A percentile compares a stretch with the other conserved stretches of the same genome.
Conservation (phyloP, 805 yeast species). For the Metschnikowia lochheadii region DNA sequence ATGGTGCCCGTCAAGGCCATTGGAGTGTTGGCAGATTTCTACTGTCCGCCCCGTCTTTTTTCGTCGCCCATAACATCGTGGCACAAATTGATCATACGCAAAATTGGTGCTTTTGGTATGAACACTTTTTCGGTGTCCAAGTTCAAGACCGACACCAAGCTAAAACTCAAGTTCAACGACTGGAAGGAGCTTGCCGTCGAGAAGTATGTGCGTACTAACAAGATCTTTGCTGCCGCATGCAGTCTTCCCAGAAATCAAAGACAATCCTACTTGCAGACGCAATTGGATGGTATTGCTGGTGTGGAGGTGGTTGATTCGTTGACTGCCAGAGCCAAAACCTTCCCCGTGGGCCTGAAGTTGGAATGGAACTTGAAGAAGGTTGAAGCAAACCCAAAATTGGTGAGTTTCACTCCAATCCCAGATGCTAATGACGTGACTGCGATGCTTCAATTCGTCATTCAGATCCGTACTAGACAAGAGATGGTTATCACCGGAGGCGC, state of each 20-base stretch:
- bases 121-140: constrained; percentile 55
- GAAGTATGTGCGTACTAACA: constrained; percentile 70
- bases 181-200: constrained; percentile 89
- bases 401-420: constrained; percentile 66
- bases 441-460: constrained; percentile 37
- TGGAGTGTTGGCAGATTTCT: constrained; percentile 41
- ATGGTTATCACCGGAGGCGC: constrained; percentile 24
- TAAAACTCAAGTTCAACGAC: constrained; percentile 55
- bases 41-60: constrained; percentile 36
- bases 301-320: constrained; percentile 30
- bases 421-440: constrained; percentile 37
- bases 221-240: constrained; percentile 64
- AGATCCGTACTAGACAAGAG: constrained; percentile 36
- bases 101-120: constrained; percentile 62
- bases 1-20: constrained; percentile 35
- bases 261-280: constrained; percentile 42
- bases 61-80: constrained; percentile 26
- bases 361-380: constrained; percentile 78
- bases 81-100: constrained; percentile 51
- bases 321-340: constrained; percentile 30
- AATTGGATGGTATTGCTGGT: constrained; percentile 34
- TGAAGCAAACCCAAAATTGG: constrained; percentile 65
- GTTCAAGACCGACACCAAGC: constrained; percentile 40
- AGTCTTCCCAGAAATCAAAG: constrained; percentile 26
- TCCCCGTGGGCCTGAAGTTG: constrained; percentile 55